Percentiles rank a stretch among this genome's conserved stretches.
Conservation (phyloP, 2,329 filamentous ascomycete genomes). For the Tolypocladium ovalisporum region DNA sequence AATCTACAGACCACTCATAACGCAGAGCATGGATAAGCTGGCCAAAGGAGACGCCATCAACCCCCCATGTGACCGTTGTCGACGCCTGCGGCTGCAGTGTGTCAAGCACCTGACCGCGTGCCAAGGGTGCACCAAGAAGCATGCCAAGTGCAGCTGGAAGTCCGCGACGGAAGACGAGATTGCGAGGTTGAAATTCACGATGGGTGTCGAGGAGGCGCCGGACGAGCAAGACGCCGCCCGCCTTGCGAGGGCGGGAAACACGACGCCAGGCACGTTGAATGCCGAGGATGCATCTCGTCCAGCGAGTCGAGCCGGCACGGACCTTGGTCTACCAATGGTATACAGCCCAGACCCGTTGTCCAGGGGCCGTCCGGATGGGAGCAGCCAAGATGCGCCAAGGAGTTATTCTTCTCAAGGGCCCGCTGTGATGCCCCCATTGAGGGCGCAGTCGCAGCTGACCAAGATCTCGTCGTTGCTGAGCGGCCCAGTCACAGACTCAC, state of each 20-base stretch:
- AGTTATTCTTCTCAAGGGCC: neutral
- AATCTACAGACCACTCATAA: slow-evolving; percentile 45
- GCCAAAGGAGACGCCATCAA: slow-evolving; percentile 62
- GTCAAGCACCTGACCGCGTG: slow-evolving; percentile 81
- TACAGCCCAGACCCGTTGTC: slow-evolving; percentile 7
- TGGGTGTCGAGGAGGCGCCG: slow-evolving; percentile 7
- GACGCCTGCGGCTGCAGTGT: slow-evolving; percentile 69
- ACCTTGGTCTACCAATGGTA: slow-evolving; percentile 1
- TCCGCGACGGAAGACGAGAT: slow-evolving; percentile 65
- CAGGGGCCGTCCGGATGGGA: slow-evolving; percentile 1
- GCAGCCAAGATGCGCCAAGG: neutral
- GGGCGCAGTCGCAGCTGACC: slow-evolving; percentile 17
- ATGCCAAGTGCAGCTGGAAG: slow-evolving; percentile 80
- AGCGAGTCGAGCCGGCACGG: slow-evolving; percentile 5
- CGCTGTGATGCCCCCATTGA: slow-evolving; percentile 5
- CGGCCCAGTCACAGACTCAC: slow-evolving; percentile 2
- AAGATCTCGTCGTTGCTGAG: slow-evolving; percentile 20
- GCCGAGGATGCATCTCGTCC: slow-evolving; percentile 2
- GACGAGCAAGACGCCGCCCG: slow-evolving; percentile 5
- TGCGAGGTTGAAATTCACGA: slow-evolving; percentile 16
- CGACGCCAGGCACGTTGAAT: neutral
- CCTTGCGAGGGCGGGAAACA: neutral
- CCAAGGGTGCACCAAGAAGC: slow-evolving; percentile 79
- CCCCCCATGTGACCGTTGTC: slow-evolving; percentile 78
- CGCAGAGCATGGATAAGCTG: slow-evolving; percentile 64